Base-by-base conservation (phyloP, 257 asterid genomes). In the Nicotiana tomentosiformis region DNA sequence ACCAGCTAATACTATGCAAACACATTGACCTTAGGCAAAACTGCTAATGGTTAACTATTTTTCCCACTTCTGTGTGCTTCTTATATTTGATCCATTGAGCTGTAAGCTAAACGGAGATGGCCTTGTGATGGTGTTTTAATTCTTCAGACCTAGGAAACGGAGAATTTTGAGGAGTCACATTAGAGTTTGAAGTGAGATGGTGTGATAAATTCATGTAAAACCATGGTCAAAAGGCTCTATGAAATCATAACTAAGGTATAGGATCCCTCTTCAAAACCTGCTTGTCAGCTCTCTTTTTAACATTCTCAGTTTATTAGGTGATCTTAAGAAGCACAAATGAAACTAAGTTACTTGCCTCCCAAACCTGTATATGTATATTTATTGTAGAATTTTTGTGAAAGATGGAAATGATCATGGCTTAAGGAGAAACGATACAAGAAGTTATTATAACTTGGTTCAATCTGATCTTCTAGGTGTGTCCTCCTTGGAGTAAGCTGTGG, bases 401-500 rank as follows among this genome's bases (percentile, higher is more conserved):
- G 55, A 69, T 10, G 8, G 56, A 72, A 43, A 46, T 20, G 37
- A 20, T 46, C 35, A 32, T 32, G 43, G 5, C 8, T 35, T 35
- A 7, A 35, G 7, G 43, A n/a, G 68, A 23, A 78, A 58, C 70
- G 66, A 57, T 20, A 9, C 62, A 60, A 33, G 23, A 70, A 58
- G 43, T 74, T 43, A 2, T 49, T 49, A 23, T 74, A 15, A 74
- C 80, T 74, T 7, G 6, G 80, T 74, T 49, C 62, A 49, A 74
- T 49, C 16, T 74, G 80, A 72, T 74, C 12, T 49, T 80, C 86
- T 85, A 94, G 98, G 88, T 94, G 98, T 84, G 98, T 93, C 56
- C 91, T 94, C 76, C 92, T 94, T 74, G 98, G 98, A 90, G 94
- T 89, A 17, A 93, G 97, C 81, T 91, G 95, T 30, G 98, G 98